Percentiles rank a stretch among this genome's conserved stretches.
These are phyloP conservation scores for Rhazya stricta DNA, from an alignment of 257 asterid species.

Conservation along the genomic window DNA sequence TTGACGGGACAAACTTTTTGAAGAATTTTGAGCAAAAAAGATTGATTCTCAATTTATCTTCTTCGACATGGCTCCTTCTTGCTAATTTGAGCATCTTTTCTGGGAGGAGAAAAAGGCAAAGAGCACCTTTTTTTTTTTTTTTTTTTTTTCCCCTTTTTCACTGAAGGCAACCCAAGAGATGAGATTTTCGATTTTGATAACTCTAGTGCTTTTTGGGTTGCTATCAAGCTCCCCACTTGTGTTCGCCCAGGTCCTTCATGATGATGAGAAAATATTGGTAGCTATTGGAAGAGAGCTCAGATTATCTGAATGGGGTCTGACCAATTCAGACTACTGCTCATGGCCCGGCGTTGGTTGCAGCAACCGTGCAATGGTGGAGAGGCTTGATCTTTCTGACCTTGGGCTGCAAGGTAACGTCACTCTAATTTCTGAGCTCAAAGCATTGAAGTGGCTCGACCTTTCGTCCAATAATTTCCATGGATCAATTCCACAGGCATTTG, in stretches of 20 bases:
- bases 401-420: constrained; percentile 79
- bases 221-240: constrained; percentile 43
- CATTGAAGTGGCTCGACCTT: constrained; percentile 77
- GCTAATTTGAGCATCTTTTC: constrained; percentile 10
- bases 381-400: constrained; percentile 62
- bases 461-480: constrained; percentile 75
- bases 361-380: constrained; percentile 58
- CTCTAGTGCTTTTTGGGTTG: constrained; percentile 44
- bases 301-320: constrained; percentile 60
- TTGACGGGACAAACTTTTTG: not conserved
- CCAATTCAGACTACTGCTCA: constrained; percentile 54
- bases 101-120: constrained; percentile 4
- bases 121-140: not conserved
- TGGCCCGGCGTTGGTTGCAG: constrained; percentile 83
- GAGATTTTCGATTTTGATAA: constrained; percentile 36
- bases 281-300: constrained; percentile 56
- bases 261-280: constrained; percentile 47
- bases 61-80: constrained; percentile 7
- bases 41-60: constrained; percentile 2
- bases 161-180: constrained; percentile 33
- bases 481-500: constrained; percentile 56
- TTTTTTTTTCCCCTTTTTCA: no score
- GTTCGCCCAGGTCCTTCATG: constrained; percentile 32
- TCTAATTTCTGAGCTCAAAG: constrained; percentile 67
- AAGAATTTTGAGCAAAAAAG: not conserved